Conservation (phyloP, 192 early-diverging fungal genomes). For the Dissophora globulifera region DNA sequence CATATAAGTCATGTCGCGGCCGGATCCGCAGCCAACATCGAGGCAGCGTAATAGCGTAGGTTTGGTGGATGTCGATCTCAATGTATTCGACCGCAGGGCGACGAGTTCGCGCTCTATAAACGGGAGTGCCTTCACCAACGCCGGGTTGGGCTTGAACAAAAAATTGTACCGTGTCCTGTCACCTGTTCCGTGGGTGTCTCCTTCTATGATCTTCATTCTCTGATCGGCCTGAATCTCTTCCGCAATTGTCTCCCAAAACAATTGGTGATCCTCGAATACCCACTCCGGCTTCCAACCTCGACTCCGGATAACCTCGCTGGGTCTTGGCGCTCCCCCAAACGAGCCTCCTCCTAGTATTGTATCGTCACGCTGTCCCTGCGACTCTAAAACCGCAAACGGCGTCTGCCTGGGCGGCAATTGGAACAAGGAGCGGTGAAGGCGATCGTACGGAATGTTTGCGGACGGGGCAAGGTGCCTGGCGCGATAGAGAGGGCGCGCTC, state of each 20-base stretch:
- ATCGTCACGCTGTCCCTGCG: too few species aligned
- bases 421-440: slow-evolving; percentile 23
- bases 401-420: slow-evolving; percentile 53
- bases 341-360: too few species aligned
- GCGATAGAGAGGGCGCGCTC: slow-evolving; percentile 13
- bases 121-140: slow-evolving; percentile 28
- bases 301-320: slow-evolving; percentile 17
- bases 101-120: slow-evolving; percentile 27
- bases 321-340: background rate
- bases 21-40: slow-evolving; percentile 59
- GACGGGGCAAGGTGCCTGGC: slow-evolving; percentile 37
- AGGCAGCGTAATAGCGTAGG: slow-evolving; percentile 36
- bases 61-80: too few species aligned
- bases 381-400: slow-evolving; percentile 53
- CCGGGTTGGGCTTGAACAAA: slow-evolving; percentile 49
- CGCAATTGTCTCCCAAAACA: slow-evolving; percentile 12
- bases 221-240: background rate
- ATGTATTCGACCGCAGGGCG: background rate
- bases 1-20: slow-evolving; percentile 52
- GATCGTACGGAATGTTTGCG: slow-evolving; percentile 51
- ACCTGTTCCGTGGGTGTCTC: background rate
- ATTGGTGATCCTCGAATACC: slow-evolving; percentile 34
- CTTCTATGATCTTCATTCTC: background rate
- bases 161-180: slow-evolving; percentile 6
- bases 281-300: slow-evolving; percentile 48